Conservation (phyloP, 768 basidiomycete genomes). For the Trametes punicea region DNA sequence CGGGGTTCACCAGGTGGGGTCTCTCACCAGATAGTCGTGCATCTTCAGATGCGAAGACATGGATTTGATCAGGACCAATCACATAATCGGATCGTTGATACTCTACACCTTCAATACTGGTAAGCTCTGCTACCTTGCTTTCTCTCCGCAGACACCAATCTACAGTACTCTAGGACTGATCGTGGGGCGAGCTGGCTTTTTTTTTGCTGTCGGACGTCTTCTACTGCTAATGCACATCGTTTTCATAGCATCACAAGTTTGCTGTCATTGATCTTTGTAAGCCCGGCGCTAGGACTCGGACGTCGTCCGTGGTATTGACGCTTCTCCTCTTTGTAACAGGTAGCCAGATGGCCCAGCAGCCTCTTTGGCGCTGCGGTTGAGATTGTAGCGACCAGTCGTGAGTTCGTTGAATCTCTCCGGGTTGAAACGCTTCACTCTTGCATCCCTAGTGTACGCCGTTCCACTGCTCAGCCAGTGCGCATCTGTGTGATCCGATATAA, state of each 20-base stretch:
- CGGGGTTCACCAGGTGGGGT: neutral
- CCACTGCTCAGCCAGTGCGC: slow-evolving; percentile 2
- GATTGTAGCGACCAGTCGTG: slow-evolving; percentile 2
- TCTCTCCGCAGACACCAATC: neutral
- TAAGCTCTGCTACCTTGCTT: neutral
- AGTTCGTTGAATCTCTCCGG: neutral
- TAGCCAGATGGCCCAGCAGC: neutral
- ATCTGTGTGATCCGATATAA: neutral
- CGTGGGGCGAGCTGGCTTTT: neutral
- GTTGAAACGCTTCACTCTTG: too few relatives aligned
- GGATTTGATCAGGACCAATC: neutral
- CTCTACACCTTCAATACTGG: neutral
- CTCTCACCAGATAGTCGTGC: too few relatives aligned
- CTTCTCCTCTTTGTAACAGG: neutral
- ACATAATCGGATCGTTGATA: neutral
- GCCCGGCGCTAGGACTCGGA: neutral
- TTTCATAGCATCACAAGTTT: neutral
- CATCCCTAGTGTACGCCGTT: neutral
- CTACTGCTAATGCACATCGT: too few relatives aligned
- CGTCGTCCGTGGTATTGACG: neutral
- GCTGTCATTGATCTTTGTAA: slow-evolving; percentile 1
- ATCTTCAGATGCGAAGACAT: neutral
- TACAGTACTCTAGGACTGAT: neutral
- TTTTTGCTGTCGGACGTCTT: too few relatives aligned
- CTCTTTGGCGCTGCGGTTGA: neutral